These are phyloP conservation scores for Ochromonadaceae sp. DNA, from an alignment of 352 stramenopile species.

Conservation along the genomic window DNA sequence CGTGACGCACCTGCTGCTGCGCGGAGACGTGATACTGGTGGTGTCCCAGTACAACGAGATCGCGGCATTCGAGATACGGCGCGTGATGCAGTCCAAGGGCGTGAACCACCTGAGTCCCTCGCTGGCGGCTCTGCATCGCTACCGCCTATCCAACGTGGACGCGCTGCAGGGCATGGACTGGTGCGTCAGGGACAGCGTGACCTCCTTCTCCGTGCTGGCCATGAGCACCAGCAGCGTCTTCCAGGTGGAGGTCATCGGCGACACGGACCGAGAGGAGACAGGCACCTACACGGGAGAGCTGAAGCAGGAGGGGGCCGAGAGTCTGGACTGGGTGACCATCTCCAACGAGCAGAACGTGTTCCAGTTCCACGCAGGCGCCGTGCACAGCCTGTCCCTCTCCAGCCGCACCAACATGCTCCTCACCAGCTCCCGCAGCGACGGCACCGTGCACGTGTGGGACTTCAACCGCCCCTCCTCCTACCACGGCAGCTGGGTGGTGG, in stretches of 20 bases:
- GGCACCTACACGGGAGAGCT: too few species aligned
- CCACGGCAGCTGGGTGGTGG: neutral
- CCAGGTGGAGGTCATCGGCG: too few species aligned
- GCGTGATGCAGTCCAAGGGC: neutral
- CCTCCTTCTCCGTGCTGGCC: too few species aligned
- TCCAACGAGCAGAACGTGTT: neutral
- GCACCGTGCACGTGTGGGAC: constrained; percentile 2
- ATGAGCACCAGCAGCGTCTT: too few species aligned
- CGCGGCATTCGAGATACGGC: neutral
- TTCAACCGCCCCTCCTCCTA: neutral
- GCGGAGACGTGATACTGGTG: neutral
- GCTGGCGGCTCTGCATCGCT: too few species aligned
- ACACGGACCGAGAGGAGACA: too few species aligned
- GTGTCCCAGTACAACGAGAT: neutral
- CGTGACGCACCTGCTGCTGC: neutral
- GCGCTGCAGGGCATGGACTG: too few species aligned
- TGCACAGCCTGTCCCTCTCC: neutral
- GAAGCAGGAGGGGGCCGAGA: too few species aligned
- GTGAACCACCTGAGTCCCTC: too few species aligned
- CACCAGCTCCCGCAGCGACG: neutral
- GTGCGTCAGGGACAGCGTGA: too few species aligned
- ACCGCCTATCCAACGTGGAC: too few species aligned
- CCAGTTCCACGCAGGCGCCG: neutral
- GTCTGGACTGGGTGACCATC: too few species aligned
- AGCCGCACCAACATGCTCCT: neutral